Percentiles rank a stretch among this genome's conserved stretches.
These are phyloP conservation scores for Leucogyrophana mollusca DNA, from an alignment of 768 basidiomycete genomes.

Conservation along the genomic window DNA sequence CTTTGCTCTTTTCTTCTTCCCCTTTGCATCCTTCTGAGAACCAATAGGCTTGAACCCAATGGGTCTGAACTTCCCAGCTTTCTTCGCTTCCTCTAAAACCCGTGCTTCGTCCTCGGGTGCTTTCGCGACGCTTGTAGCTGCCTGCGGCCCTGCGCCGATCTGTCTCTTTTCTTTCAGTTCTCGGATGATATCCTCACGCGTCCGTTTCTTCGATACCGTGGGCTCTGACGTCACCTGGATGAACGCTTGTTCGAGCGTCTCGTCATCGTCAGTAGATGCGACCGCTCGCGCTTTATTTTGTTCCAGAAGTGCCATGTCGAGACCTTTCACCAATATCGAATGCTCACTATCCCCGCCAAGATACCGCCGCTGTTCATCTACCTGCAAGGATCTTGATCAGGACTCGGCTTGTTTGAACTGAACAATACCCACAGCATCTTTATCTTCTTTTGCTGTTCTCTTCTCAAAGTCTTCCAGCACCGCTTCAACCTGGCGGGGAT, in stretches of 20 bases:
- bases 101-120: constrained; percentile 14
- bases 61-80: constrained; percentile 45
- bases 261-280: constrained; percentile 68
- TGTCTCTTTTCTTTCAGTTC: constrained; percentile 67
- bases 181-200: constrained; percentile 72
- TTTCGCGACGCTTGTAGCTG: constrained; percentile 8
- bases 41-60: constrained; percentile 70
- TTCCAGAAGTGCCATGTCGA: constrained; percentile 84
- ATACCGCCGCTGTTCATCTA: constrained; percentile 73
- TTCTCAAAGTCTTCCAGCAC: constrained; percentile 81
- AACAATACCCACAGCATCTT: constrained; percentile 46
- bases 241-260: constrained; percentile 77
- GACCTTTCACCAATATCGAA: constrained; percentile 84
- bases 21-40: constrained; percentile 40
- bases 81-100: constrained; percentile 29
- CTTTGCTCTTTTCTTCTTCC: constrained; percentile 44
- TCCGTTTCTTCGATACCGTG: constrained; percentile 57
- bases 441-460: constrained; percentile 57
- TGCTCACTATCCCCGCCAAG: constrained; percentile 86
- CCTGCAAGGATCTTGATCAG: constrained; percentile 35
- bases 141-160: constrained; percentile 21
- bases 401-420: not conserved
- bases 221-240: constrained; percentile 37
- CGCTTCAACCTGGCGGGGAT: constrained; percentile 63
- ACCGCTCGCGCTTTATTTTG: constrained; percentile 72